Conservation (phyloP, 805 yeast genomes). For the Barnettozyma salicaria region DNA sequence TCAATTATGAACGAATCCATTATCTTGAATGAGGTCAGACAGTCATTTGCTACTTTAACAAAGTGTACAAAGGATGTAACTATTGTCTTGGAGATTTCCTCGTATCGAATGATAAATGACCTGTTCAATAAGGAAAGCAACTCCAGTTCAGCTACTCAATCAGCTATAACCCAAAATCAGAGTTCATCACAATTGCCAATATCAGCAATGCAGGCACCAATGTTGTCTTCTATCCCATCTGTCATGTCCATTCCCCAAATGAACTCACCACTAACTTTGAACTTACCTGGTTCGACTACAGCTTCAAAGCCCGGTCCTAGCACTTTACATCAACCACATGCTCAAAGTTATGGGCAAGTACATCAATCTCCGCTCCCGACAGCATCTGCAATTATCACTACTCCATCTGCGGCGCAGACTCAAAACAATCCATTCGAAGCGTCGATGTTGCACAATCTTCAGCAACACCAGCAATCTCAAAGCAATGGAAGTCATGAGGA, state of each 20-base stretch:
- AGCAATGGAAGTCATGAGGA: conserved; percentile 5
- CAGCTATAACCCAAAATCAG: conserved; percentile 18
- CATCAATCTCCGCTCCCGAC: conserved; percentile 1
- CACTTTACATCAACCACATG: conserved; percentile 1
- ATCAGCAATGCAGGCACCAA: conserved; percentile 15
- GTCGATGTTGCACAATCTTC: conserved; percentile 17
- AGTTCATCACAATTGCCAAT: conserved; percentile 11
- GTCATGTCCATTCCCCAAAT: conserved; percentile 27
- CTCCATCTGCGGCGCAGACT: conserved; percentile 4
- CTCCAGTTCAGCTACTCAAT: conserved; percentile 1
- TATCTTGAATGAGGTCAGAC: conserved; percentile 68
- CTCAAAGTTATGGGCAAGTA: neutral
- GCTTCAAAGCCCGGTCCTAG: neutral
- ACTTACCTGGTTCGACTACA: neutral
- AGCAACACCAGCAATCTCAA: conserved; percentile 1
- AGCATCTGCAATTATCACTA: conserved; percentile 1
- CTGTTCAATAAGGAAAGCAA: conserved; percentile 10
- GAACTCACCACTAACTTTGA: conserved; percentile 21
- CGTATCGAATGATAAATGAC: conserved; percentile 35
- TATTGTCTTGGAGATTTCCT: conserved; percentile 66
- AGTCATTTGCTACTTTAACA: conserved; percentile 74
- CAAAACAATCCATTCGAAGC: conserved; percentile 24
- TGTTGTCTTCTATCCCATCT: conserved; percentile 26
- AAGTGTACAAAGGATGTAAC: conserved; percentile 90
- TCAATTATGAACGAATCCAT: conserved; percentile 78